phyloP scores from a whole-genome alignment of 306 rosid genomes.

The Glycine latifolia region DNA sequence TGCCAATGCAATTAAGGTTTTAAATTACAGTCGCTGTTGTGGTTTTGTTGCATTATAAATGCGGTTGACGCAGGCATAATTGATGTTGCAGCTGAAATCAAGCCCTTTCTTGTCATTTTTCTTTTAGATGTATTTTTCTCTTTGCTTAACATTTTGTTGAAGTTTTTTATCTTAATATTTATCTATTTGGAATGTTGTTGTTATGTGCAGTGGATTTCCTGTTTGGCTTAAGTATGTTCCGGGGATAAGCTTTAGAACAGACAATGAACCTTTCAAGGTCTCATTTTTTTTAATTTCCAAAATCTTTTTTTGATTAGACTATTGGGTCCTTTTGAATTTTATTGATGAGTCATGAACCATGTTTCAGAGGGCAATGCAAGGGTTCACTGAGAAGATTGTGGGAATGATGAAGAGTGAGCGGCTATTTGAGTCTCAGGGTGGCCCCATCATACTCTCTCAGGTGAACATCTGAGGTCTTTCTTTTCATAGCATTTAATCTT shows the following conservation, averaged over 20 bases:
- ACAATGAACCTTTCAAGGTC: constrained; percentile 78
- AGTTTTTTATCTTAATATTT: neutral
- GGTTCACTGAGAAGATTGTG: constrained; percentile 68
- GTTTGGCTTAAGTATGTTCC: constrained; percentile 80
- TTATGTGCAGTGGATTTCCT: constrained; percentile 67
- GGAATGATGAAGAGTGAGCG: constrained; percentile 72
- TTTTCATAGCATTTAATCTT: constrained; percentile 10
- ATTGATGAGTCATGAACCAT: constrained; percentile 18
- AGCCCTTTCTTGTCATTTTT: neutral
- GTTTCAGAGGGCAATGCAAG: constrained; percentile 71
- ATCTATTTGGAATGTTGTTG: neutral
- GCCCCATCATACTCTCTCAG: constrained; percentile 84
- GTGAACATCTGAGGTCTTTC: constrained; percentile 43
- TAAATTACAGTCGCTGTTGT: too few species aligned
- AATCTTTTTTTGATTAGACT: neutral
- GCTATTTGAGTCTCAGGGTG: constrained; percentile 75
- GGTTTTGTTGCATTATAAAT: too few species aligned
- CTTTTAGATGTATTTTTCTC: neutral
- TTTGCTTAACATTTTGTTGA: neutral
- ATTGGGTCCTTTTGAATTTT: neutral
- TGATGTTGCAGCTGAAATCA: too few species aligned
- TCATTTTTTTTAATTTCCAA: neutral
- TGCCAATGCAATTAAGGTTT: neutral
- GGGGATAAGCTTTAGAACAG: constrained; percentile 75
- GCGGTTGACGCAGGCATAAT: too few species aligned